Conservation (phyloP, 2,329 filamentous ascomycete genomes). For the Xylariales sp. region DNA sequence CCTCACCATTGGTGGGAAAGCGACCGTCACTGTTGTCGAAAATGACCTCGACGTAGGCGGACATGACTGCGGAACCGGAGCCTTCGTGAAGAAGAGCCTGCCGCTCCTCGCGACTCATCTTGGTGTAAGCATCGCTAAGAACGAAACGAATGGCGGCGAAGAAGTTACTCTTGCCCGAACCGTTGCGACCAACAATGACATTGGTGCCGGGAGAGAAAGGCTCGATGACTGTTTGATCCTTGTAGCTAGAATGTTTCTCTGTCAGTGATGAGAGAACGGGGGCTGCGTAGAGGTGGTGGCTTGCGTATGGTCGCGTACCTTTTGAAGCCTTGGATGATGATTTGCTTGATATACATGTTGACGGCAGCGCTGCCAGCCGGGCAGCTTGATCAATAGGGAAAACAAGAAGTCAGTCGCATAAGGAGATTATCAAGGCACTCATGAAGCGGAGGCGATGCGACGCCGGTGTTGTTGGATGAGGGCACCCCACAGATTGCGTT, state of each 20-base stretch:
- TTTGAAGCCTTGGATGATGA: conserved; percentile 99
- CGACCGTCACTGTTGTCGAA: conserved; percentile 97
- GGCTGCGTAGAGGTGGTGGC: conserved; percentile 12
- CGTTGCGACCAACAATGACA: conserved; percentile 98
- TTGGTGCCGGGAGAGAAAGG: conserved; percentile 97
- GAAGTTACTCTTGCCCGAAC: conserved; percentile 99
- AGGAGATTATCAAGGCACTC: not conserved
- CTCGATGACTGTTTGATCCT: conserved; percentile 98
- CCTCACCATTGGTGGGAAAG: conserved; percentile 88
- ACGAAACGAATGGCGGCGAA: conserved; percentile 99
- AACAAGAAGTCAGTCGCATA: conserved; percentile 3
- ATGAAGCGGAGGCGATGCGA: conserved; percentile 1
- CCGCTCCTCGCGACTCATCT: conserved; percentile 93
- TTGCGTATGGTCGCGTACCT: conserved; percentile 53
- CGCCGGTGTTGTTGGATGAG: not conserved
- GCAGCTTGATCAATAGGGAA: conserved; percentile 20
- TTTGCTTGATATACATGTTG: conserved; percentile 98
- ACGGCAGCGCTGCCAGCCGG: conserved; percentile 26
- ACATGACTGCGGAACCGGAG: conserved; percentile 96
- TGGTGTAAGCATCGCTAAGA: conserved; percentile 93
- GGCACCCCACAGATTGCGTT: too few species aligned
- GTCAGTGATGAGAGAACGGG: conserved; percentile 15
- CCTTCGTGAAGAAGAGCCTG: conserved; percentile 97
- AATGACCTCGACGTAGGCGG: conserved; percentile 98
- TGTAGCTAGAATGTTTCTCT: conserved; percentile 73